Base-by-base conservation (phyloP, 1,284 basidiomycete species). In the Coriolopsis trogii region DNA sequence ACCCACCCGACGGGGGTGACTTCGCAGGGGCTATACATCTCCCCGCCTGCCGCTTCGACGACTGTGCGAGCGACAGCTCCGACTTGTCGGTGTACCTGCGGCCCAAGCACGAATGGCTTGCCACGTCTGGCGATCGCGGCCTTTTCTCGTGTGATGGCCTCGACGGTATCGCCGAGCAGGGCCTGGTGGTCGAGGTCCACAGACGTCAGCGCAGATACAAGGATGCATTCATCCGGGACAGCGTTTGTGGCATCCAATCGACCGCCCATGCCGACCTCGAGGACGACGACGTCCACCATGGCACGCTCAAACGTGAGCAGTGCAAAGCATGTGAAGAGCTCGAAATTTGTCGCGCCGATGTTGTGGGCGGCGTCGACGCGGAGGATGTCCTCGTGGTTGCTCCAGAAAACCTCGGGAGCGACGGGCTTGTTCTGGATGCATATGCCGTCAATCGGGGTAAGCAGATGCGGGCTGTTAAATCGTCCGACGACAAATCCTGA, bases 191-290 rank as follows among this genome's bases (percentile, higher is more conserved):
- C 97, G 33, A 97, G 74, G 65, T 93, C 95, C 29, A 99, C 91
- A 1, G 87, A 75, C 0, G 93, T 92, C 28, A 99, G 77, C 15
- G 87, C 87, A 28, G 91, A 94, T 2, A 88, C 85, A 18, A 95
- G 72, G 46, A 94, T 80, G 50, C 79, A 76, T 3, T 81, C 75
- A 40, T 87, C 80, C 0, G 86, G 79, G 13, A 97, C 83, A 44
- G 92, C 81, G 66, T 99, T 99, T 2, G 97, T 99, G 16, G 96
- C 95, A 67, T 99, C 97, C 46, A 90, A 73, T 3, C 84, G 77
- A 0, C 97, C 97, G 0, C 96, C 97, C 85, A 99, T 87, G 0
- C 96, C 97, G 7, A 95, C 96, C 72, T 99, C 96, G 44, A 98
- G 73, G 4, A 99, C 81, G 40, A 91, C 87, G 15, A 98, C 68